Conservation (phyloP, 108 stramenopile species). For the Poteriospumella lacustris region DNA sequence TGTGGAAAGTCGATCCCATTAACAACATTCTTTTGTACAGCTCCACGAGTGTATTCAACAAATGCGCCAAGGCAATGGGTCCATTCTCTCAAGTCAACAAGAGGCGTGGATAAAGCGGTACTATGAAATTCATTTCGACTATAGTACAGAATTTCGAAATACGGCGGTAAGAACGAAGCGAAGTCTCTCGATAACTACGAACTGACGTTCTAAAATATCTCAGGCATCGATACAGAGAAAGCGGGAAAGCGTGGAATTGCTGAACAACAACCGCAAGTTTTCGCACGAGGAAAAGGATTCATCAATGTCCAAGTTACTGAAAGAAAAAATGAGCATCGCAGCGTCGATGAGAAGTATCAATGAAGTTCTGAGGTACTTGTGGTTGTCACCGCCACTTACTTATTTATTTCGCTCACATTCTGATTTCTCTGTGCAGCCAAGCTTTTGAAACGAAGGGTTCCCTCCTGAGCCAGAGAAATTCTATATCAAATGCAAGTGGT, state of each 20-base stretch:
- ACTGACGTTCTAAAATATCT: background rate
- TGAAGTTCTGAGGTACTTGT: constrained; percentile 6
- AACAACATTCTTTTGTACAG: background rate
- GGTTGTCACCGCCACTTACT: background rate
- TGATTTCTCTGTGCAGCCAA: background rate
- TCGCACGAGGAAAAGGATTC: background rate
- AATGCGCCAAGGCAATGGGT: constrained; percentile 12
- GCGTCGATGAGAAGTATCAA: constrained; percentile 24
- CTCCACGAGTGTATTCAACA: constrained; percentile 10
- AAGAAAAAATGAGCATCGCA: constrained; percentile 15
- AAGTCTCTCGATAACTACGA: background rate
- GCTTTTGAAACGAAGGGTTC: constrained; percentile 26
- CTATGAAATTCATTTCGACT: constrained; percentile 29
- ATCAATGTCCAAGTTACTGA: constrained; percentile 21
- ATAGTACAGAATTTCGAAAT: constrained; percentile 6
- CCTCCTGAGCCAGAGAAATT: background rate
- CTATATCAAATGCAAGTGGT: background rate
- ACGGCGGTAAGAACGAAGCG: constrained; percentile 17
- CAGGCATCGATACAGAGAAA: constrained; percentile 22
- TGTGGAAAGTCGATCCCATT: background rate
- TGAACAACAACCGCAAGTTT: background rate
- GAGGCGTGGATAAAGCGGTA: constrained; percentile 16
- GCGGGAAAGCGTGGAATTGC: constrained; percentile 24
- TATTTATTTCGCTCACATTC: background rate
- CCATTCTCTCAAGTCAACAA: constrained; percentile 14